These are phyloP conservation scores for Candida glucosophila DNA, from an alignment of 1,139 yeast genomes.

Conservation along the genomic window DNA sequence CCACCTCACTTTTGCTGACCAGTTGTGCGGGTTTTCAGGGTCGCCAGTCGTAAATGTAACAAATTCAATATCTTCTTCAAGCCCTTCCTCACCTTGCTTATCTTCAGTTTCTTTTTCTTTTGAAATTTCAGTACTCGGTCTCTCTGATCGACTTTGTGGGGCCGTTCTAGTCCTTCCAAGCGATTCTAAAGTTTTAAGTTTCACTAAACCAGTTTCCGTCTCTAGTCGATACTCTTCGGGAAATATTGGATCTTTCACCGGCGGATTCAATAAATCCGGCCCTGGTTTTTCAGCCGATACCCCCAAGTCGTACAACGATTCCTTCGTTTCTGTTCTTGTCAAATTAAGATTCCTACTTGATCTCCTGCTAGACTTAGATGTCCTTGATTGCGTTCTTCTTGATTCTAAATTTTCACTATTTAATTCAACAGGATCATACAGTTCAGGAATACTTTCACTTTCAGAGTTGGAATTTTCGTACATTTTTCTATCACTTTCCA, in stretches of 20 bases:
- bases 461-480: too few relatives aligned
- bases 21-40: conserved; percentile 83
- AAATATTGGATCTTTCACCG: conserved; percentile 58
- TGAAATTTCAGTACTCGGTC: conserved; percentile 3
- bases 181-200: conserved; percentile 59
- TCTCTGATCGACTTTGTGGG: conserved; percentile 4
- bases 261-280: conserved; percentile 57
- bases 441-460: too few relatives aligned
- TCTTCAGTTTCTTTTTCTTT: conserved; percentile 9
- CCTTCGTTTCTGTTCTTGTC: conserved; percentile 56
- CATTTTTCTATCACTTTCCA: too few relatives aligned
- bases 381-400: too few relatives aligned
- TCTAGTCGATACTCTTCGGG: conserved; percentile 89
- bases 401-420: too few relatives aligned
- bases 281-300: conserved; percentile 41
- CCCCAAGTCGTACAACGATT: conserved; percentile 59
- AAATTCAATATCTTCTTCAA: conserved; percentile 66
- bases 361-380: too few relatives aligned
- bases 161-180: conserved; percentile 42
- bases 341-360: conserved; percentile 7
- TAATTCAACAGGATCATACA: too few relatives aligned
- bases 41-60: conserved; percentile 73
- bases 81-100: conserved; percentile 12
- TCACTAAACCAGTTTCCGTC: conserved; percentile 81
- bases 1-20: conserved; percentile 59